phyloP scores from a whole-genome alignment of 2,329 filamentous ascomycete species.

The Colletotrichum sp. region DNA sequence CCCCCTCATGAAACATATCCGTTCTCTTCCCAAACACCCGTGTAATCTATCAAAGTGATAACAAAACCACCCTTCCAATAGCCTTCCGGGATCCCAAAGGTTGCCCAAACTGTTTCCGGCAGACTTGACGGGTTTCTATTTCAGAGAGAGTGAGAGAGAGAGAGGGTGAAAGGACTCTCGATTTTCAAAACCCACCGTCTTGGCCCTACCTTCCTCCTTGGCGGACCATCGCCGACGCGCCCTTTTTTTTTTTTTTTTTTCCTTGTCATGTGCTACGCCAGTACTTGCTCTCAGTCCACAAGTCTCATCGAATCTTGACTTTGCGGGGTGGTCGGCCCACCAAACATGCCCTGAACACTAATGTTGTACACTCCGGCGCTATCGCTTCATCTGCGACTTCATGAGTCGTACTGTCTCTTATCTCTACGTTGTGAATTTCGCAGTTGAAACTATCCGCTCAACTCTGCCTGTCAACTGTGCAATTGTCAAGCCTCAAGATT shows the following conservation, averaged over 20 bases:
- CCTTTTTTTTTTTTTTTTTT: background rate
- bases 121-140: background rate
- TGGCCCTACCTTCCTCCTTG: background rate
- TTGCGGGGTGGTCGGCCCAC: constrained; percentile 5
- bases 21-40: constrained; percentile 2
- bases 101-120: background rate
- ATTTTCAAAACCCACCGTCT: background rate
- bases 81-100: background rate
- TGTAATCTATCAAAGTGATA: background rate
- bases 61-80: background rate
- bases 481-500: background rate
- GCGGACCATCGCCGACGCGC: background rate
- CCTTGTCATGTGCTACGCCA: constrained; percentile 2
- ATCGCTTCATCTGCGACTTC: background rate
- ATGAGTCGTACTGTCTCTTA: background rate
- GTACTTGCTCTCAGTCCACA: background rate
- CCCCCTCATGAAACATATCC: constrained; percentile 10
- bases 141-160: background rate
- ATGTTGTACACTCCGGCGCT: background rate
- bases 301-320: background rate
- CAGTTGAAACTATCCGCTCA: background rate
- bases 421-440: background rate
- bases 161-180: background rate
- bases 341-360: background rate
- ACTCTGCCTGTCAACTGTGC: background rate